These are phyloP conservation scores for Aulographum hederae DNA, from an alignment of 2,329 filamentous ascomycete genomes.

Conservation along the genomic window DNA sequence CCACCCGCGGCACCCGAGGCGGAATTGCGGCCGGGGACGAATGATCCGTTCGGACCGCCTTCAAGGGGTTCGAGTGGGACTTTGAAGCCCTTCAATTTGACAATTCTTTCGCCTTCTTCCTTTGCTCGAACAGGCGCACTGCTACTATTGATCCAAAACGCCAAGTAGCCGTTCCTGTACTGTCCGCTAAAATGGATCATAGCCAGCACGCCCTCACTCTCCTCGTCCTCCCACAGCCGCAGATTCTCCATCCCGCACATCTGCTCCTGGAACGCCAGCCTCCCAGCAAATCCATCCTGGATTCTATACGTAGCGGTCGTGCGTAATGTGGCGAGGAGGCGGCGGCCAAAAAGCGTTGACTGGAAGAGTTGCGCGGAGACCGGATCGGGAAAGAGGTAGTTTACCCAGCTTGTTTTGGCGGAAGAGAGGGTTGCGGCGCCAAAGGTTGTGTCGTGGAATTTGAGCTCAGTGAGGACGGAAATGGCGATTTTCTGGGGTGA, in stretches of 20 bases:
- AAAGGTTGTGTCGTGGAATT: conserved; percentile 20
- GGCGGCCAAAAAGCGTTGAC: conserved; percentile 26
- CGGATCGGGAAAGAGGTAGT: conserved; percentile 21
- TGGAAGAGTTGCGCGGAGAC: conserved; percentile 22
- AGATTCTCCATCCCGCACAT: conserved; percentile 29
- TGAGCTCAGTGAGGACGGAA: conserved; percentile 16
- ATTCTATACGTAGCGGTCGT: conserved; percentile 25
- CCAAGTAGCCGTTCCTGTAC: conserved; percentile 20
- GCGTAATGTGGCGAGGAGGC: conserved; percentile 22
- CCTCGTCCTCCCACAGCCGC: conserved; percentile 26
- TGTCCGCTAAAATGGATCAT: conserved; percentile 25
- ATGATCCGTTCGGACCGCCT: background rate
- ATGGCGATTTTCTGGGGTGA: conserved; percentile 24
- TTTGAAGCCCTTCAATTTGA: conserved; percentile 24
- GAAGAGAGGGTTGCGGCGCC: conserved; percentile 15
- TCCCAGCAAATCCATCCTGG: conserved; percentile 22
- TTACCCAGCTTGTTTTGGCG: conserved; percentile 24
- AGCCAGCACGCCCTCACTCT: conserved; percentile 21
- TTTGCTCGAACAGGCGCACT: conserved; percentile 20
- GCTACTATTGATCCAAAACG: conserved; percentile 25
- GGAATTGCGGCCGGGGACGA: background rate
- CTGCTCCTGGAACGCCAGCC: conserved; percentile 27
- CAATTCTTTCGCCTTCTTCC: conserved; percentile 18
- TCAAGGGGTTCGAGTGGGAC: conserved; percentile 15
- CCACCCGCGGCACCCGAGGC: background rate